Conservation (phyloP, 2,329 filamentous ascomycete genomes). For the Hypoxylon sp. region DNA sequence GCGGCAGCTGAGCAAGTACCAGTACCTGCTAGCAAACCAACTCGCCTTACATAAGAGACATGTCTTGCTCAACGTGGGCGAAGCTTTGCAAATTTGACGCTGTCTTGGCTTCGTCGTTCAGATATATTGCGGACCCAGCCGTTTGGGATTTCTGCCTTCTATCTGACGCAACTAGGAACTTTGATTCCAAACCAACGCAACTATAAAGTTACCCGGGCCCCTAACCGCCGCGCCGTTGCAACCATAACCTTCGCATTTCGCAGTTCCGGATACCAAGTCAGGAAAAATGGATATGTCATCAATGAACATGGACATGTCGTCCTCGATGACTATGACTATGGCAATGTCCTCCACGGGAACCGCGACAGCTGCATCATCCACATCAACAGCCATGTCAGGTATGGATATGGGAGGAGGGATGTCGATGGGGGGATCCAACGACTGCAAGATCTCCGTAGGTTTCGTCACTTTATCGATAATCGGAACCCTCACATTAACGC, state of each 20-base stretch:
- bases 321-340: conserved; percentile 20
- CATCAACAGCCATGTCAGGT: conserved; percentile 19
- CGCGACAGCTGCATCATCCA: conserved; percentile 10
- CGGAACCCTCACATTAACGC: conserved; percentile 5
- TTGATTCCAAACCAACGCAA: conserved; percentile 11
- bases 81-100: conserved; percentile 19
- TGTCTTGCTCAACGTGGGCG: neutral
- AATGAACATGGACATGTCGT: conserved; percentile 20
- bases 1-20: conserved; percentile 17
- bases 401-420: conserved; percentile 28
- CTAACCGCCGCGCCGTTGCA: neutral
- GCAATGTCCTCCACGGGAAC: conserved; percentile 25
- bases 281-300: conserved; percentile 30
- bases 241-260: conserved; percentile 12
- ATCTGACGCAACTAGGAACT: neutral
- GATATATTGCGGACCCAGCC: conserved; percentile 24
- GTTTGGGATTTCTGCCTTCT: conserved; percentile 6
- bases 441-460: conserved; percentile 33
- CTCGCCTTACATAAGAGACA: neutral
- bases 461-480: neutral
- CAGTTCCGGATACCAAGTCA: conserved; percentile 1
- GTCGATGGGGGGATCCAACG: conserved; percentile 9
- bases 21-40: conserved; percentile 2
- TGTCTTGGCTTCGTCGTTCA: neutral
- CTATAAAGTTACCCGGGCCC: neutral